Conservation (phyloP, 2,329 filamentous ascomycete genomes). For the Exophiala sp. region DNA sequence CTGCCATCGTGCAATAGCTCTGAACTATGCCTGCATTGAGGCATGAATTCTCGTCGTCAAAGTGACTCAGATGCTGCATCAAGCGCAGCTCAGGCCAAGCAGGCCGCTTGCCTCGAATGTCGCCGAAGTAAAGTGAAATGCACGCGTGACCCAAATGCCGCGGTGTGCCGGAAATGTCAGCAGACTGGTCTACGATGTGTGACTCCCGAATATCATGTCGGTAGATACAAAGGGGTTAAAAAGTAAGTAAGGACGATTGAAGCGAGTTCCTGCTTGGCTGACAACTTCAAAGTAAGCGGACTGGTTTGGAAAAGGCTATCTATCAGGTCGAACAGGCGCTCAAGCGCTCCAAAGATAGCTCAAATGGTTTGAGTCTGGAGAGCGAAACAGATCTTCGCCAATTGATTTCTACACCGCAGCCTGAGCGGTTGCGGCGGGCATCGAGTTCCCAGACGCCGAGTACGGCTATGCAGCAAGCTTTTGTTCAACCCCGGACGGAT, state of each 20-base stretch:
- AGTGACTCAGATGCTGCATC: constrained; percentile 13
- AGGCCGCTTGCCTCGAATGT: constrained; percentile 55
- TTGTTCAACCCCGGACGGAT: constrained; percentile 12
- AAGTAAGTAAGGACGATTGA: constrained; percentile 54
- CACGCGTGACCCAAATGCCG: constrained; percentile 52
- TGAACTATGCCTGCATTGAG: constrained; percentile 13
- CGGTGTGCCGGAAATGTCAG: constrained; percentile 59
- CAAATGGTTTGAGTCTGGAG: constrained; percentile 41
- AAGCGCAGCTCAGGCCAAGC: constrained; percentile 18
- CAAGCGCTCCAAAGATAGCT: constrained; percentile 51
- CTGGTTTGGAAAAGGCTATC: constrained; percentile 69
- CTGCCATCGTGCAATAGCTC: too few relatives aligned
- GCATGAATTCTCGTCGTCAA: constrained; percentile 20
- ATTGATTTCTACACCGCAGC: constrained; percentile 49
- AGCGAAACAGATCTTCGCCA: constrained; percentile 48
- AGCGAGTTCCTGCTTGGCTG: constrained; percentile 4
- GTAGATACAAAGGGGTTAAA: constrained; percentile 71
- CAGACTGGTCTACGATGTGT: constrained; percentile 60
- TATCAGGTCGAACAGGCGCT: constrained; percentile 70
- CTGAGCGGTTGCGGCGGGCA: constrained; percentile 25
- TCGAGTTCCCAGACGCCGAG: constrained; percentile 7
- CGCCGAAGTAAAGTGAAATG: constrained; percentile 67
- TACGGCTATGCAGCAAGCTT: neutral
- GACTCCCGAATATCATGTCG: constrained; percentile 69
- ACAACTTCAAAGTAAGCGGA: constrained; percentile 61